phyloP scores from a whole-genome alignment of 2,329 filamentous ascomycete species.

The Cordyceps fumosorosea region DNA sequence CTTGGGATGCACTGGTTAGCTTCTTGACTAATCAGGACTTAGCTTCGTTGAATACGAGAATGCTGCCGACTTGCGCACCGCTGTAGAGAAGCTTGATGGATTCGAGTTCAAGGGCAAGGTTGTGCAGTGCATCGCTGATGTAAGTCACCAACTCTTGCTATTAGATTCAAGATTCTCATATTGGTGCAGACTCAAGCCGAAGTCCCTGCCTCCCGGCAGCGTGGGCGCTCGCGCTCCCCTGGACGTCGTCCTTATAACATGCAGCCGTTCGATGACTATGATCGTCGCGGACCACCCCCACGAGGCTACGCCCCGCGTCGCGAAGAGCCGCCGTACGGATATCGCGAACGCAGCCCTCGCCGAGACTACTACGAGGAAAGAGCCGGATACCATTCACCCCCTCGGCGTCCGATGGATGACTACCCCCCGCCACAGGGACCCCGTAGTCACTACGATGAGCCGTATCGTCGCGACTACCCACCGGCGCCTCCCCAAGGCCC shows the following conservation, averaged over 20 bases:
- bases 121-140: conserved; percentile 83
- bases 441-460: conserved; percentile 66
- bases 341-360: conserved; percentile 80
- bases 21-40: conserved; percentile 12
- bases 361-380: conserved; percentile 85
- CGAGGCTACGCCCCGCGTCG: conserved; percentile 80
- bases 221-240: conserved; percentile 73
- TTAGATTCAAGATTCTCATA: conserved; percentile 11
- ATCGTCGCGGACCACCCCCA: conserved; percentile 68
- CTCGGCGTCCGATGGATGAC: conserved; percentile 71
- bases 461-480: conserved; percentile 65
- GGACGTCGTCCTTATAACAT: conserved; percentile 58
- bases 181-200: conserved; percentile 68
- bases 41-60: conserved; percentile 99
- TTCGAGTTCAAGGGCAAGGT: conserved; percentile 86
- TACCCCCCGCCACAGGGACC: conserved; percentile 54
- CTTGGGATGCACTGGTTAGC: neutral
- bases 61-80: conserved; percentile 77
- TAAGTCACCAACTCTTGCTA: conserved; percentile 40
- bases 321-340: conserved; percentile 58
- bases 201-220: conserved; percentile 54
- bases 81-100: conserved; percentile 90
- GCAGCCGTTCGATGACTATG: conserved; percentile 70
- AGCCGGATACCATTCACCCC: conserved; percentile 68
- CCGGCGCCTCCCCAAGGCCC: conserved; percentile 56